Evolutionary conservation across 2,329 filamentous ascomycete species (phyloP), one percentile per base, ranked within the genome.

Genomic region (Phyllosticta capitalensis): DNA sequence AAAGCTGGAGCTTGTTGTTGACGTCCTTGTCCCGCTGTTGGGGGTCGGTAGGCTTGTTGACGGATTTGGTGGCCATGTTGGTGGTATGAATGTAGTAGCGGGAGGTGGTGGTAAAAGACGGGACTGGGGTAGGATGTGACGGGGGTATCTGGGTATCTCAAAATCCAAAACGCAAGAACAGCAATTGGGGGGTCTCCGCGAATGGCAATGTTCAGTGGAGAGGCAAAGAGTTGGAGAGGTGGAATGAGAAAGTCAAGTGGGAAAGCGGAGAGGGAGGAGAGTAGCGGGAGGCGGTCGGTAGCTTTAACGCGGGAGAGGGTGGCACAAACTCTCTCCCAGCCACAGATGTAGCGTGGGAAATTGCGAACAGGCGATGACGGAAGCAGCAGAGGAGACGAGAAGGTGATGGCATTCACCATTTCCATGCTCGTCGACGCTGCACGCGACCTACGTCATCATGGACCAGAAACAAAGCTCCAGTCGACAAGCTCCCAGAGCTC

Each of bases 1-100:
- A 99, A 45, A 97, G 76, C 76, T 96, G 92, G 56, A 99, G 85
- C 80, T 99, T 99, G 72, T 86, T 84, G 76, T 94, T 94, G 76
- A 97, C 87, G 72, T 96, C 83, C 70, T 77, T 82, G 78, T 95
- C 90, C 81, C 92, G 92, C 73, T 83, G 74, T 78, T 88, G 86
- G 62, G 81, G 68, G 74, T 94, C 82, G 63, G 83, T 86, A 30
- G 90, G 89, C 67, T 81, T 83, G 74, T 94, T 92, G 69, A 92
- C 87, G 60, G 69, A 49, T 21, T 30, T 54, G 50, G 51, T 53
- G 14, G 56, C 38, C 56, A 59, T 59, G 14, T 7, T 45, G 17
- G 38, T 4, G 5, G 38, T 45, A n/a, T 45, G 38, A 19, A 45
- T 45, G 38, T 12, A 45, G 17, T 7, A n/a, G 38, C 12, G 38